Evolutionary conservation across 129 eudicot species (phyloP).

Genomic region (Flaveria linearis): DNA sequence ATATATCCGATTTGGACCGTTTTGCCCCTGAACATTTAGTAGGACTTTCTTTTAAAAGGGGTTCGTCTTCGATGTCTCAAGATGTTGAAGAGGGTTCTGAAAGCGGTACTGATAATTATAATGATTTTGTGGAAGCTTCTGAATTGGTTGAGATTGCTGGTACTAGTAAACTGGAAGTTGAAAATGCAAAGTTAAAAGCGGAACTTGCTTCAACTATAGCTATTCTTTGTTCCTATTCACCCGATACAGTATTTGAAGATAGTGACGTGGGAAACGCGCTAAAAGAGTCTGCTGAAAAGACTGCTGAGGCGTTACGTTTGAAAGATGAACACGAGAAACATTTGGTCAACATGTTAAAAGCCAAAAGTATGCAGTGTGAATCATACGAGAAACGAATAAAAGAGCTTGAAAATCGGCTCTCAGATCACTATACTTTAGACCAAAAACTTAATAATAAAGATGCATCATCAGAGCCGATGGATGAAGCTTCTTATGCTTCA

Average conservation of each 20-base stretch:
- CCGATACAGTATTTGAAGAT: conserved; percentile 71
- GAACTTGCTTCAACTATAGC: conserved; percentile 96
- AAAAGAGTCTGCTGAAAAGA: conserved; percentile 73
- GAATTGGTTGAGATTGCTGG: conserved; percentile 90
- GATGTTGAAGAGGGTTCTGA: conserved; percentile 46
- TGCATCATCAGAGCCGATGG: conserved; percentile 51
- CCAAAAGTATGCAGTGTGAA: conserved; percentile 71
- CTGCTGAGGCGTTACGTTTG: conserved; percentile 78
- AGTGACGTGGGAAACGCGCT: conserved; percentile 52
- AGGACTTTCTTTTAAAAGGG: conserved; percentile 57
- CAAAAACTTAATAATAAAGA: conserved; percentile 46
- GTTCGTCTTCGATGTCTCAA: conserved; percentile 56
- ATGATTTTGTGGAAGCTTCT: conserved; percentile 57
- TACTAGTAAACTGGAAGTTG: conserved; percentile 89
- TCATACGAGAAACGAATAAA: conserved; percentile 89
- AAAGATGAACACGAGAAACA: conserved; percentile 81
- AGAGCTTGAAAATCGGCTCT: conserved; percentile 80
- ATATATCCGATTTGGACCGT: conserved; percentile 74
- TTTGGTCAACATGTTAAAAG: conserved; percentile 60
- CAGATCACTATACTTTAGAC: conserved; percentile 59
- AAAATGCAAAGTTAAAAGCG: conserved; percentile 87
- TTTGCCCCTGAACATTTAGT: conserved; percentile 87
- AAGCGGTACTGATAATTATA: conserved; percentile 42
- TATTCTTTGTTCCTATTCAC: conserved; percentile 57
- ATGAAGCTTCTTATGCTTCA: conserved; percentile 67